These are phyloP conservation scores for Exophiala mesophila DNA, from an alignment of 2,329 filamentous ascomycete genomes.

Conservation along the genomic window DNA sequence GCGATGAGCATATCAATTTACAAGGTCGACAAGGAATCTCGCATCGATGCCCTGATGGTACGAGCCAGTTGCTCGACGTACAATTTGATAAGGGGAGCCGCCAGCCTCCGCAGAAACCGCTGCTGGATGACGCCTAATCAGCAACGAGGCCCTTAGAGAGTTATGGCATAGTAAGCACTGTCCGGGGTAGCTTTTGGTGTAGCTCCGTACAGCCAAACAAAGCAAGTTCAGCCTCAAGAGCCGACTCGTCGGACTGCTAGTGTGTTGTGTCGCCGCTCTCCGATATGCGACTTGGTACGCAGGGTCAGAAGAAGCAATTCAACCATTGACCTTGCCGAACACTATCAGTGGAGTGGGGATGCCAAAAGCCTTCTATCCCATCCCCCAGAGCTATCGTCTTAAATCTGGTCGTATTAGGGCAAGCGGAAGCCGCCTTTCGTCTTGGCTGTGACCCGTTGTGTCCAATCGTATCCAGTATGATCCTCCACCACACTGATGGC, in stretches of 20 bases:
- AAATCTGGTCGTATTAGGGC: conserved; percentile 1
- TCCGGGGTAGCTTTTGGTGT: too few species aligned
- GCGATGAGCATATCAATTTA: too few species aligned
- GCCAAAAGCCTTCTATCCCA: conserved; percentile 8
- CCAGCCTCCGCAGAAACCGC: background rate
- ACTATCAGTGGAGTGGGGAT: conserved; percentile 6
- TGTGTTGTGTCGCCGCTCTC: conserved; percentile 1
- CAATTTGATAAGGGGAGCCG: background rate
- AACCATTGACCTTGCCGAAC: conserved; percentile 6
- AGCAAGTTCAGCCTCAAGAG: background rate
- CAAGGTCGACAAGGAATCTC: too few species aligned
- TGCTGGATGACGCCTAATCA: too few species aligned
- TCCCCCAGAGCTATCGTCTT: conserved; percentile 2
- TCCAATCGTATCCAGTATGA: conserved; percentile 1
- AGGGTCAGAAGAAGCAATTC: background rate
- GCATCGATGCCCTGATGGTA: too few species aligned
- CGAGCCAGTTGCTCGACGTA: too few species aligned
- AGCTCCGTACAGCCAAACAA: too few species aligned
- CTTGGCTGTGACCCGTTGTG: conserved; percentile 3
- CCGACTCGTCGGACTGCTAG: background rate
- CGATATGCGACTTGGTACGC: background rate
- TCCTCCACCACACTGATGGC: conserved; percentile 1
- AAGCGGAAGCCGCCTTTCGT: conserved; percentile 11
- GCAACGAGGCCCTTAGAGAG: too few species aligned
- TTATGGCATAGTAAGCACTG: too few species aligned